Evolutionary conservation across 371 early-diverging fungal species (phyloP).

Genomic region (Cokeromyces recurvatus): DNA sequence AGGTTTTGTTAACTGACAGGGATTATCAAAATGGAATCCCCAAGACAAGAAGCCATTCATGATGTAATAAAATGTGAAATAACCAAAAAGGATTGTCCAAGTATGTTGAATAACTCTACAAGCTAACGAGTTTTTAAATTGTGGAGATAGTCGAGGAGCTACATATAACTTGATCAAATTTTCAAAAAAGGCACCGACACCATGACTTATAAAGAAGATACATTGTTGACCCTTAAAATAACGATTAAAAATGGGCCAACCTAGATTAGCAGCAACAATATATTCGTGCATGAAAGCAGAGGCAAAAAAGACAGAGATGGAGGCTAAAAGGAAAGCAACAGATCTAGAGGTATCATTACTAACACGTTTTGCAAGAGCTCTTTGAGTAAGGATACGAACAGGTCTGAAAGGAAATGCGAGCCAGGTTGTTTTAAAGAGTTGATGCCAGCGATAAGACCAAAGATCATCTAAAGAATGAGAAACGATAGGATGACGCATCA

Average conservation of each 20-base stretch:
- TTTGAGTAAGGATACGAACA: conserved; percentile 19
- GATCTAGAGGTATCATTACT: conserved; percentile 21
- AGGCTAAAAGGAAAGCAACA: conserved; percentile 7
- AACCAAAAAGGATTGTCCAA: conserved; percentile 8
- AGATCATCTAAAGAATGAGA: conserved; percentile 26
- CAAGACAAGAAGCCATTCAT: conserved; percentile 14
- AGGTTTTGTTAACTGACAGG: conserved; percentile 5
- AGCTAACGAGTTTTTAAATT: too few species aligned
- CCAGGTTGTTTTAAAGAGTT: conserved; percentile 35
- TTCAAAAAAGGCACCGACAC: conserved; percentile 13
- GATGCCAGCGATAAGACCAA: conserved; percentile 44
- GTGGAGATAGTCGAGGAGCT: too few species aligned
- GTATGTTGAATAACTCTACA: neutral
- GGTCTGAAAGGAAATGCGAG: conserved; percentile 37
- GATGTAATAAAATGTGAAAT: conserved; percentile 9
- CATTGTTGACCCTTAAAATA: conserved; percentile 16
- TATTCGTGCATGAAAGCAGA: conserved; percentile 22
- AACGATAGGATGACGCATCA: conserved; percentile 30
- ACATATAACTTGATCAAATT: too few species aligned
- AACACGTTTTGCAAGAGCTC: conserved; percentile 18
- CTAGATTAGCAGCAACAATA: conserved; percentile 11
- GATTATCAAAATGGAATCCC: conserved; percentile 18
- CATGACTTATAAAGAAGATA: conserved; percentile 12
- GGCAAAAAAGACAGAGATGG: conserved; percentile 14
- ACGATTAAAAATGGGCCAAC: conserved; percentile 8